Evolutionary conservation across 1,139 yeast species (phyloP).

Genomic region (Nakaseomyces kungkrabaensis): DNA sequence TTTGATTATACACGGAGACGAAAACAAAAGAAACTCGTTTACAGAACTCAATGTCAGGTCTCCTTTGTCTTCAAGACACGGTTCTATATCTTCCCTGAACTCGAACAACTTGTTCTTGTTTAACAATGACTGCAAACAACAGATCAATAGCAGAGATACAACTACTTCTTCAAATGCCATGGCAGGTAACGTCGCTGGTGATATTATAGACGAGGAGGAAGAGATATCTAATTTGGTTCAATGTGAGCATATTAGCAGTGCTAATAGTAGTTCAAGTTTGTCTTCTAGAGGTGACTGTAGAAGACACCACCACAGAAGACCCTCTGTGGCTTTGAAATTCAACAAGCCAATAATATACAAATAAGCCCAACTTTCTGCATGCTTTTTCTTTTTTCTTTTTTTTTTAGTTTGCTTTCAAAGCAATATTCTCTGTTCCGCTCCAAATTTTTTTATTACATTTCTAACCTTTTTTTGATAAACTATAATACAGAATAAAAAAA

Average conservation of each 20-base stretch:
- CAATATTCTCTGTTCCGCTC: too few relatives aligned
- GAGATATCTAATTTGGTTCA: not conserved
- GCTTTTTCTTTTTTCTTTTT: not conserved
- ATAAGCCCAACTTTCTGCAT: not conserved
- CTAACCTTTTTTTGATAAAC: not conserved
- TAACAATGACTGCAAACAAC: not conserved
- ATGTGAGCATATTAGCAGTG: not conserved
- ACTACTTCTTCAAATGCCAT: too few relatives aligned
- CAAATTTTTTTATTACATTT: not conserved
- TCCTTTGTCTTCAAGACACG: not conserved
- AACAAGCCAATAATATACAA: slow-evolving; percentile 14
- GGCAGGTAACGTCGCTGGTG: not conserved
- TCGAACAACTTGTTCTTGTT: not conserved
- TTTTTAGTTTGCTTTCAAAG: too few relatives aligned
- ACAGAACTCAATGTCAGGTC: not conserved
- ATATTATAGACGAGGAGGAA: not conserved
- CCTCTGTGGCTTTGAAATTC: slow-evolving; percentile 27
- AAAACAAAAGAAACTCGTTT: not conserved
- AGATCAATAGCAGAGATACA: not conserved
- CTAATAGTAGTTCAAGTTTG: not conserved
- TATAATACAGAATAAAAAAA: too few relatives aligned
- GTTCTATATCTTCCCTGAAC: not conserved
- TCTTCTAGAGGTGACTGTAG: slow-evolving; percentile 10
- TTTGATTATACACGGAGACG: not conserved
- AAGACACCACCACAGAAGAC: slow-evolving; percentile 29